A percentile compares a stretch with the other conserved stretches of the same genome.
These are phyloP conservation scores for Fusarium annulatum DNA, from an alignment of 2,329 filamentous ascomycete genomes.

Conservation along the genomic window DNA sequence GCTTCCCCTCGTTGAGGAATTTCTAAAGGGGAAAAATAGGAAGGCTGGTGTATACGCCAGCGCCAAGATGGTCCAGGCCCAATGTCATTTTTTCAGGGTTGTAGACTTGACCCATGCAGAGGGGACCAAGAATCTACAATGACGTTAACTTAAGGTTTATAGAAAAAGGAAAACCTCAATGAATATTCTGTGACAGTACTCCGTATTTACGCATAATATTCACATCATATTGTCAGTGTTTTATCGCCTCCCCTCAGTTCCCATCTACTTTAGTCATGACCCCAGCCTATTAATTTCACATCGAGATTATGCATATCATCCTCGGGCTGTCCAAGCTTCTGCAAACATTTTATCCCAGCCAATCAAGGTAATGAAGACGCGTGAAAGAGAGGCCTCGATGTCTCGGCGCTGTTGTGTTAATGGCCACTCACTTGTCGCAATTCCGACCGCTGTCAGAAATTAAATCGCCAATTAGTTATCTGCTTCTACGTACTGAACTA, in stretches of 20 bases:
- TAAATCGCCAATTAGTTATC: neutral
- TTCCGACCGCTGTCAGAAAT: neutral
- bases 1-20: conserved; percentile 20
- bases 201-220: neutral
- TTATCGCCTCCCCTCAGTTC: neutral
- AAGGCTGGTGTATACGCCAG: conserved; percentile 24
- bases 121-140: neutral
- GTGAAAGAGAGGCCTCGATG: neutral
- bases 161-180: neutral
- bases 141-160: conserved; percentile 15
- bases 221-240: neutral
- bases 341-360: neutral
- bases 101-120: neutral
- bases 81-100: conserved; percentile 1
- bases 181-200: neutral
- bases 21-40: conserved; percentile 27
- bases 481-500: neutral
- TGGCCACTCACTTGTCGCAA: neutral
- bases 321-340: neutral
- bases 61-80: conserved; percentile 12
- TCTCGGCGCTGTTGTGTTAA: neutral
- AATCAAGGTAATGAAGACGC: neutral
- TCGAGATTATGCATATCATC: conserved; percentile 2
- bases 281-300: neutral
- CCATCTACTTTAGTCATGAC: neutral